A percentile compares a stretch with the other conserved stretches of the same genome.
phyloP scores from a whole-genome alignment of 306 rosid genomes.

The Alnus glutinosa region DNA sequence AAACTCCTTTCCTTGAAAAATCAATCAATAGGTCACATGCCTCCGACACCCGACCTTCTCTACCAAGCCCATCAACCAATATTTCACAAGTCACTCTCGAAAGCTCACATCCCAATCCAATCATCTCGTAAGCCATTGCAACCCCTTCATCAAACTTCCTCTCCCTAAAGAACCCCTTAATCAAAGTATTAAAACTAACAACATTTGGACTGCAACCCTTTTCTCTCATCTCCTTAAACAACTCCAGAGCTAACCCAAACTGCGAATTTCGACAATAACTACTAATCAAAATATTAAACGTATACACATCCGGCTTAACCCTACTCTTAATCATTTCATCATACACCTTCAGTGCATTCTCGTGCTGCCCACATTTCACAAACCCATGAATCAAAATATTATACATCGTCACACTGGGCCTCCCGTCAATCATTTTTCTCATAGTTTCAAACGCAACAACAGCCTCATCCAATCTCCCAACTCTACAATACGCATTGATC shows the following conservation, averaged over 20 bases:
- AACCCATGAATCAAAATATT: constrained; percentile 75
- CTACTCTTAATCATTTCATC: constrained; percentile 45
- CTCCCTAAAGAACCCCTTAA: constrained; percentile 76
- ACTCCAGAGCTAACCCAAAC: constrained; percentile 60
- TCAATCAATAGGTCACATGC: constrained; percentile 58
- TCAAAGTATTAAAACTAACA: constrained; percentile 86
- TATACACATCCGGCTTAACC: constrained; percentile 72
- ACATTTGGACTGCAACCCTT: constrained; percentile 81
- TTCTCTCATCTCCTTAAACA: constrained; percentile 73
- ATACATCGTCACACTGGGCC: constrained; percentile 50
- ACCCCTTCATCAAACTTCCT: constrained; percentile 62
- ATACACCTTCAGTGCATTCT: constrained; percentile 57
- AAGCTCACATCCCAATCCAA: constrained; percentile 54
- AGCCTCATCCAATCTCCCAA: constrained; percentile 57
- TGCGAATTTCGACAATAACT: constrained; percentile 63
- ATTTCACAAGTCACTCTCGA: constrained; percentile 79
- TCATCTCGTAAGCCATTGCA: constrained; percentile 83
- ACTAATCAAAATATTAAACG: constrained; percentile 82
- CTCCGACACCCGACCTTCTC: constrained; percentile 43
- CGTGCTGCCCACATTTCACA: constrained; percentile 56
- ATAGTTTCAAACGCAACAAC: constrained; percentile 52
- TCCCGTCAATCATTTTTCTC: constrained; percentile 72
- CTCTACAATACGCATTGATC: constrained; percentile 59
- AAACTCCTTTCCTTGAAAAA: constrained; percentile 51
- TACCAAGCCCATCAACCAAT: constrained; percentile 69